Evolutionary conservation across 1,139 yeast species (phyloP), one percentile per base, ranked within the genome.

Genomic region (Debaryomyces coudertii): DNA sequence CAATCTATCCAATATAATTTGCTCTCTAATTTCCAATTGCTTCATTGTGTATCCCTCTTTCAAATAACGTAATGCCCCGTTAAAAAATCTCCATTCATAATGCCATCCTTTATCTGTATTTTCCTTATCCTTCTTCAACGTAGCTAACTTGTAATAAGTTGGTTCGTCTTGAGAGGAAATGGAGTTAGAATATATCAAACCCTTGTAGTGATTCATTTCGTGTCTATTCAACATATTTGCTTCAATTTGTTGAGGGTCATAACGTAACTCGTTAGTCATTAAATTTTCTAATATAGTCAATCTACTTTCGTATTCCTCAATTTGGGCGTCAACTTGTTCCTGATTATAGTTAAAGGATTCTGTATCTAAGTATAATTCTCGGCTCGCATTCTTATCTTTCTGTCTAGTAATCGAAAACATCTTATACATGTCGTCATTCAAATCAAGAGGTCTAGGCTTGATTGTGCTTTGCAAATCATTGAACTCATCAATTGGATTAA

Each of bases 41-140:
- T 51, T 49, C 42, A 44, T 45, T 14, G 63, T 53, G 59, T 63
- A 62, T 6, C 59, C 61, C 0, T 57, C 56, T 38, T 58, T 61
- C 18, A 55, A 37, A 45, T 56, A 56, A 35, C 63, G 53, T 28
- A 58, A 51, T 11, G 68, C 69, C 2, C 70, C 72, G 45, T 64
- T 65, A 56, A 68, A 68, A 40, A 68, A 68, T 36, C 73, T 57
- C 73, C 73, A 68, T 48, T 68, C 73, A 48, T 68, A 64, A 55
- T 68, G 72, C 72, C 72, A 67, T n/a, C 74, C 74, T 24, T 66
- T 57, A 50, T 69, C 75, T 41, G 53, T 53, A 47, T 63, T 65
- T 15, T 48, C 52, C 14, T 65, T 61, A 27, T 57, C 55, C 41
- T 60, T 58, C 37, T 53, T 52, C 36, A 70, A 56, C 1, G 73